A percentile compares a stretch with the other conserved stretches of the same genome.
These are phyloP conservation scores for Diphasiastrum complanatum DNA, from an alignment of 83 land plant genomes.

Conservation along the genomic window DNA sequence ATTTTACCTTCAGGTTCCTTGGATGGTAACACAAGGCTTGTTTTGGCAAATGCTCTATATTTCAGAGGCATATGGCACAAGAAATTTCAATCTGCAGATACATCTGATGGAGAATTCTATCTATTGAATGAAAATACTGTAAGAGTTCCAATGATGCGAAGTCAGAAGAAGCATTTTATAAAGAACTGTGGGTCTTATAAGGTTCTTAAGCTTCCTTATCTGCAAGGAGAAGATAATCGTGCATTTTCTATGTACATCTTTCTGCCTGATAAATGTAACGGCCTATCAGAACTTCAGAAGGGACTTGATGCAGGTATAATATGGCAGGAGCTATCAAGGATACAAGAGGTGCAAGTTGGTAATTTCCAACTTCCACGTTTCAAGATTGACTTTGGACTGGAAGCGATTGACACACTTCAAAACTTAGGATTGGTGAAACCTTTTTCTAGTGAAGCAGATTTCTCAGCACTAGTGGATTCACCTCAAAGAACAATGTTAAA, in stretches of 20 bases:
- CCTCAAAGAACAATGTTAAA: slow-evolving; percentile 12
- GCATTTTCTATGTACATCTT: slow-evolving; percentile 68
- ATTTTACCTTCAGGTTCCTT: slow-evolving; percentile 68
- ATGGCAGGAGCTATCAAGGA: not conserved
- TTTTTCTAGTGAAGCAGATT: slow-evolving; percentile 46
- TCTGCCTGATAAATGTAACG: slow-evolving; percentile 53
- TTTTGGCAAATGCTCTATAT: slow-evolving; percentile 74
- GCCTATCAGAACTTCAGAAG: slow-evolving; percentile 37
- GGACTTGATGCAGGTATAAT: not conserved
- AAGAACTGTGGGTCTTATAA: slow-evolving; percentile 38
- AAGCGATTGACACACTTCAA: slow-evolving; percentile 38
- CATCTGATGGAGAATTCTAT: slow-evolving; percentile 45
- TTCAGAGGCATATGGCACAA: slow-evolving; percentile 74
- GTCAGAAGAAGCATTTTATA: slow-evolving; percentile 44
- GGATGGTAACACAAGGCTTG: slow-evolving; percentile 36
- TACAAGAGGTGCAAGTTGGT: slow-evolving; percentile 29
- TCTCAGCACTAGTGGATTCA: slow-evolving; percentile 65
- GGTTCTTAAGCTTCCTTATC: slow-evolving; percentile 55
- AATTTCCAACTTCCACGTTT: slow-evolving; percentile 67
- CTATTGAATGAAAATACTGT: slow-evolving; percentile 44
- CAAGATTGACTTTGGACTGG: slow-evolving; percentile 51
- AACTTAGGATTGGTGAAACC: slow-evolving; percentile 55
- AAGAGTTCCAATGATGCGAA: slow-evolving; percentile 42
- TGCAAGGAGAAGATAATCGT: slow-evolving; percentile 40
- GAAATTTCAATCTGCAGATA: slow-evolving; percentile 44